Evolutionary conservation across 371 early-diverging fungal genomes (phyloP).

Genomic region (Neoconidiobolus thromboides): DNA sequence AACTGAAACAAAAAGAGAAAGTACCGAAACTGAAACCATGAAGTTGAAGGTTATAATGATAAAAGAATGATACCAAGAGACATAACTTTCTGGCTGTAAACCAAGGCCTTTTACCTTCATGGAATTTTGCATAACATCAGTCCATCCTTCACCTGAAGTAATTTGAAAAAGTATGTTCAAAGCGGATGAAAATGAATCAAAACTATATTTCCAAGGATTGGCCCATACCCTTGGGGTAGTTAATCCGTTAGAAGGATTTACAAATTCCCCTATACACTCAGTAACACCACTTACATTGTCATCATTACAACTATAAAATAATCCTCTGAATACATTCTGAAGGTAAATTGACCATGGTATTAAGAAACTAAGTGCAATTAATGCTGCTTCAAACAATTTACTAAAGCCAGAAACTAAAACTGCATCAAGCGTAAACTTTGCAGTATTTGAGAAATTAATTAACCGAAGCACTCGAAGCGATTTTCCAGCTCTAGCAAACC

Average conservation of each 20-base stretch:
- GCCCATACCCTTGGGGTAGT: conserved; percentile 38
- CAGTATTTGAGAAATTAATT: conserved; percentile 30
- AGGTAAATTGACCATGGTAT: conserved; percentile 51
- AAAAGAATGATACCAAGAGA: conserved; percentile 29
- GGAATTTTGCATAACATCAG: conserved; percentile 32
- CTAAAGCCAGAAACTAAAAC: conserved; percentile 32
- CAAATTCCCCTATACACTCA: conserved; percentile 22
- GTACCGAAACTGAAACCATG: conserved; percentile 37
- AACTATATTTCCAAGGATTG: conserved; percentile 42
- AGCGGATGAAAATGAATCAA: conserved; percentile 36
- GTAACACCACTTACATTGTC: conserved; percentile 3
- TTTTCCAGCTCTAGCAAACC: conserved; percentile 37
- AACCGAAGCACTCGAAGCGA: conserved; percentile 40
- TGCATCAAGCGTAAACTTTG: conserved; percentile 34
- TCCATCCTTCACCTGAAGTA: conserved; percentile 52
- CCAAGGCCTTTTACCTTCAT: conserved; percentile 21
- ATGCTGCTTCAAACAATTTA: conserved; percentile 33
- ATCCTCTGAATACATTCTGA: conserved; percentile 33
- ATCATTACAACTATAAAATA: conserved; percentile 38
- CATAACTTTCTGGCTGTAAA: conserved; percentile 19
- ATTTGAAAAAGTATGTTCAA: conserved; percentile 40
- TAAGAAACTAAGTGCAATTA: conserved; percentile 30
- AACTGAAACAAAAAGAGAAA: conserved; percentile 44
- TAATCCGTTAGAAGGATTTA: conserved; percentile 9
- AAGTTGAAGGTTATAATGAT: conserved; percentile 45